phyloP scores from a whole-genome alignment of 1,284 basidiomycete genomes.

The Papiliotrema fonsecae region DNA sequence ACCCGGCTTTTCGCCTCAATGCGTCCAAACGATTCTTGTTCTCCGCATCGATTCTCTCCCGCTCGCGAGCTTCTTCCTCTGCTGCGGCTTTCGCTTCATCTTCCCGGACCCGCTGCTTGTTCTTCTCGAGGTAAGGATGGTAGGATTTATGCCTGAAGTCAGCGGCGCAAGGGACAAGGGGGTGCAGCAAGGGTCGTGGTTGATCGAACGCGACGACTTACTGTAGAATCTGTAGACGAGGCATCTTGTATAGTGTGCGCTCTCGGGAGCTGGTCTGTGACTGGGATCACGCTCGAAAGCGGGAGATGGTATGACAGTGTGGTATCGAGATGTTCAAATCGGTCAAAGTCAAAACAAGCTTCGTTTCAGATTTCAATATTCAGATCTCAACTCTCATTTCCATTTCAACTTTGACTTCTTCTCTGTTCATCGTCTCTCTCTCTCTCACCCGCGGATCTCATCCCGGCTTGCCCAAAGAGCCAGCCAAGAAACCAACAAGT shows the following conservation, averaged over 20 bases:
- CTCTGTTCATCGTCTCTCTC: not conserved
- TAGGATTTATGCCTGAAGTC: conserved; percentile 47
- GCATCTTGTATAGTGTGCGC: no score
- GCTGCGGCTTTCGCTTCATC: conserved; percentile 45
- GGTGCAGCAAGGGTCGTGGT: not conserved
- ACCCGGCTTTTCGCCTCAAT: conserved; percentile 3
- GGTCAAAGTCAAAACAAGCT: no score
- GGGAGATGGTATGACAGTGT: no score
- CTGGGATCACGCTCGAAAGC: no score
- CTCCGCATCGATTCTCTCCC: conserved; percentile 30
- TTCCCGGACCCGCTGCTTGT: conserved; percentile 48
- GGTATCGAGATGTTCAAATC: no score
- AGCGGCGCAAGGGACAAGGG: not conserved
- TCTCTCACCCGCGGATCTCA: no score
- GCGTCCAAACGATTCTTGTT: not conserved
- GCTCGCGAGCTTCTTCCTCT: conserved; percentile 36
- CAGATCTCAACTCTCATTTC: not conserved
- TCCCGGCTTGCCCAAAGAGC: no score
- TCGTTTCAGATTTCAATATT: no score
- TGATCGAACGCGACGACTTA: conserved; percentile 11
- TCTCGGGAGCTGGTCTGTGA: no score
- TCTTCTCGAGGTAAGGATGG: conserved; percentile 49
- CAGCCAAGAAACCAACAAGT: no score
- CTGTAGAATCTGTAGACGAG: conserved; percentile 45
- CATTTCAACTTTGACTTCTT: not conserved